Base-by-base conservation (phyloP, 2,329 filamentous ascomycete species). In the Ploettnerulaceae sp. region DNA sequence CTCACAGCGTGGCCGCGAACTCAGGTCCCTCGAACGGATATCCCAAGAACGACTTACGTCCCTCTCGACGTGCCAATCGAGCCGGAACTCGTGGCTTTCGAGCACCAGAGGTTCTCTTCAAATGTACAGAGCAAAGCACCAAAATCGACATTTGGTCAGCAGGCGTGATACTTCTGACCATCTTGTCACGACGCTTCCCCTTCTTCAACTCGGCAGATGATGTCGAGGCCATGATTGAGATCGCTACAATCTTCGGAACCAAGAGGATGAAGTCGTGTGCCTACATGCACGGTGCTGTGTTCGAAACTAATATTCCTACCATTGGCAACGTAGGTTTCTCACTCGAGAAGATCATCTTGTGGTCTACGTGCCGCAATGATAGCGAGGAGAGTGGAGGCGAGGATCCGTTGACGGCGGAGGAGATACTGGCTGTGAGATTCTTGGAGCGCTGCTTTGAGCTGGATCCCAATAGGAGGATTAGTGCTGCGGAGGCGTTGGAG, bases 131-230 rank as follows among this genome's bases (percentile, higher is more conserved):
- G 54, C 93, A 98, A 66, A 94, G 85, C 3, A 91, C 86, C 33
- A 85, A 91, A 57, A 93, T 98, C 57, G 93, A 98, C 64, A 85
- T 98, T 56, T 98, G 93, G 93, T 95, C 89, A 18, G 90, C 84
- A 0, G 93, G 93, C 32, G 90, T 98, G n/a, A 95, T 98, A 45
- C 76, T 98, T 2, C 74, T 98, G n/a, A 98, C 93, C 0, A 85
- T 98, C 53, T 73, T 98, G 11, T 91, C 87, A 31, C 85, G 86
- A 47, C 82, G 93, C 3, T 98, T 98, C 60, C 93, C 93, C 1
- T 98, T 98, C 69, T 98, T 98, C 75, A 96, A 98, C 69, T 95
- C 88, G 35, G 85, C 89, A n/a, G 93, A 98, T 65, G 93, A 98
- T 60, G 86, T 98, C 37, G 93, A 98, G 63, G 93, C 93, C 41